Conservation (phyloP, 2,329 filamentous ascomycete species). For the Penicillium fuscoglaucum region DNA sequence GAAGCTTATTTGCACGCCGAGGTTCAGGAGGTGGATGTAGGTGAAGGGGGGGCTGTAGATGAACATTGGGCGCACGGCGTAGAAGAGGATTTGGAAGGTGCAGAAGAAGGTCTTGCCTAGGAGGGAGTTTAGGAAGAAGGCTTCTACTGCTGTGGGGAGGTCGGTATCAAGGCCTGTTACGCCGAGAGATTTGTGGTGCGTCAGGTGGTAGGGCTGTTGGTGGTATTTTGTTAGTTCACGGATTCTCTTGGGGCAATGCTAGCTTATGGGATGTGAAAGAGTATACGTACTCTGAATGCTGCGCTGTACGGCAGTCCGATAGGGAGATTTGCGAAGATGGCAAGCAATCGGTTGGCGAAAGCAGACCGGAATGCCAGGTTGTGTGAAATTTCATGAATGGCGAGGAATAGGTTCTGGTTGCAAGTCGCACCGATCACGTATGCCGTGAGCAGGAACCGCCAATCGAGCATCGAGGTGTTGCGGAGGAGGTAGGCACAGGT, state of each 20-base stretch:
- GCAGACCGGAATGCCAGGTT: conserved; percentile 89
- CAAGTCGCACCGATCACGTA: conserved; percentile 92
- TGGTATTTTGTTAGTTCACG: conserved; percentile 7
- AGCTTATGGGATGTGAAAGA: not conserved
- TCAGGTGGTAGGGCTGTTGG: conserved; percentile 84
- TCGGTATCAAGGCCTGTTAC: conserved; percentile 96
- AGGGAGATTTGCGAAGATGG: conserved; percentile 91
- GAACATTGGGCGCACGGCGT: conserved; percentile 92
- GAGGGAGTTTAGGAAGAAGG: conserved; percentile 86
- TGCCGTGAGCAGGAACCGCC: conserved; percentile 79
- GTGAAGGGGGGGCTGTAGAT: conserved; percentile 89
- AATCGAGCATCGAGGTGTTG: conserved; percentile 75
- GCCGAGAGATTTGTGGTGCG: conserved; percentile 97
- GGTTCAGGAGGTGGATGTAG: conserved; percentile 78
- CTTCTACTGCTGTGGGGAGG: conserved; percentile 87
- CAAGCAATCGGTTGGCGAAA: conserved; percentile 77
- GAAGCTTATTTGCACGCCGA: conserved; percentile 73
- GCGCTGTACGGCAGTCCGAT: conserved; percentile 96
- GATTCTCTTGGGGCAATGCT: not conserved
- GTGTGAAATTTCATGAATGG: conserved; percentile 98
- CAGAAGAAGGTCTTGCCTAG: conserved; percentile 98
- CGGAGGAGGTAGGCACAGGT: conserved; percentile 74
- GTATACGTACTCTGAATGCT: conserved; percentile 72
- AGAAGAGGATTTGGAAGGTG: conserved; percentile 99
- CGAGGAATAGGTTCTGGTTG: conserved; percentile 97